Base-by-base conservation (phyloP, 164 flowering plant species). In the Hamamelis virginiana region DNA sequence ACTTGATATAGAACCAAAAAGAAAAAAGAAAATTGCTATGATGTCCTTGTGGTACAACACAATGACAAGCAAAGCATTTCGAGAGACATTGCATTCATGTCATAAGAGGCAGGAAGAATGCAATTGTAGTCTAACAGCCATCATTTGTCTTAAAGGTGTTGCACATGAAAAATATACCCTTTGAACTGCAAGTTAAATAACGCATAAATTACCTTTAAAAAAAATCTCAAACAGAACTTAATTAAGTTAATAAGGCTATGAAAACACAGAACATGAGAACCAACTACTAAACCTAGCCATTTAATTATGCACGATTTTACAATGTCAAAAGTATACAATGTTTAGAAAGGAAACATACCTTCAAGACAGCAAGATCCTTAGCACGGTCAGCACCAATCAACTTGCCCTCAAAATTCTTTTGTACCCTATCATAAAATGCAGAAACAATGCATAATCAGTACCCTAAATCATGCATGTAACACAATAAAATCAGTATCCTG, bases 361-460 rank as follows among this genome's bases (percentile, higher is more conserved):
- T 91, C 77, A 92, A 74, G 41, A 94, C 94, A 78, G 95, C 97
- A 65, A 94, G 93, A 76, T 94, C 97, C 82, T 92, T 94, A n/a
- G 86, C 75, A 62, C 98, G 97, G 72, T 92, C 97, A 59, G 98
- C 98, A 69, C 98, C 98, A 70, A 94, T 56, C 76, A 94, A 72
- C 68, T 68, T 90, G 19, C 95, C 98, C 80, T 92, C 98, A 77
- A 88, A 94, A 76, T 82, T 92, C 85, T 91, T 94, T 80, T 90
- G 97, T 18, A 94, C 83, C 86, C 97, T 92, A 67, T 69, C 68
- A 59, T 44, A 60, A n/a, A 60, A 60, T 22, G 0, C 33, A 50
- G 66, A 73, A 65, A 67, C 9, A 47, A 66, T 1, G 25, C 46
- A 59, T 41, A 72, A 64, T 66, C 14, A 66, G 65, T n/a, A 60